Evolutionary conservation across 371 early-diverging fungal species (phyloP).

Genomic region (Caulochytrium protostelioides): DNA sequence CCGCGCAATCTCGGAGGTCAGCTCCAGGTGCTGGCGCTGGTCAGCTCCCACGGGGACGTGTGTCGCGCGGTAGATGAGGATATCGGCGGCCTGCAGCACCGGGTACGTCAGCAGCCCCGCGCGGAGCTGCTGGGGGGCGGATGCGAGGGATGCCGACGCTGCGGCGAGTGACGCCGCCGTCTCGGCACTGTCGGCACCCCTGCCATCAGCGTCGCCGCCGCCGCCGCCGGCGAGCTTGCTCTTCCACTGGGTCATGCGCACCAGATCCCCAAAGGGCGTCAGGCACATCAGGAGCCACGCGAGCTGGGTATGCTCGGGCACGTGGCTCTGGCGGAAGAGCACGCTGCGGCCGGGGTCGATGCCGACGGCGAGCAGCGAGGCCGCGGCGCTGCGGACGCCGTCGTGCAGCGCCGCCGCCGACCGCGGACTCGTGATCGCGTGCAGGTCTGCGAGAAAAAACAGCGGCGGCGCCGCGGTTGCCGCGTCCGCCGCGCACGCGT

Average conservation of each 20-base stretch:
- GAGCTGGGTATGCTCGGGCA: slow-evolving; percentile 57
- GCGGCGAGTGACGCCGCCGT: too few relatives aligned
- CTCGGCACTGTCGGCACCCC: neutral
- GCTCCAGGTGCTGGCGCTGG: slow-evolving; percentile 74
- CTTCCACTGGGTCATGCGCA: slow-evolving; percentile 93
- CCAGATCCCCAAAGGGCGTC: slow-evolving; percentile 67
- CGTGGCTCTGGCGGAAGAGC: slow-evolving; percentile 57
- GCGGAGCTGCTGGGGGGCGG: slow-evolving; percentile 22
- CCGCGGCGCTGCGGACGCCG: slow-evolving; percentile 44
- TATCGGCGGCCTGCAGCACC: slow-evolving; percentile 84
- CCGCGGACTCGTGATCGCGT: slow-evolving; percentile 71
- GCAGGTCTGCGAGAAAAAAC: slow-evolving; percentile 70
- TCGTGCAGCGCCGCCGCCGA: slow-evolving; percentile 37
- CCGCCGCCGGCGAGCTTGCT: slow-evolving; percentile 9
- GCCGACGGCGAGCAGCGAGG: slow-evolving; percentile 61
- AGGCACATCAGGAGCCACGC: slow-evolving; percentile 68
- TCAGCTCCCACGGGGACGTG: slow-evolving; percentile 88
- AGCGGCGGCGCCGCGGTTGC: slow-evolving; percentile 7
- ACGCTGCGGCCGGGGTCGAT: slow-evolving; percentile 50
- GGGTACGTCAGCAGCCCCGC: slow-evolving; percentile 80
- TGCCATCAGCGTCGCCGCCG: slow-evolving; percentile 3
- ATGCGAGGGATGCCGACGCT: too few relatives aligned
- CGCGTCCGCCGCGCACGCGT: slow-evolving; percentile 9
- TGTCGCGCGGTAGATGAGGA: slow-evolving; percentile 59
- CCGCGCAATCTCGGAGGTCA: slow-evolving; percentile 50